Evolutionary conservation across 2,329 filamentous ascomycete genomes (phyloP).

Genomic region (Pseudopyricularia javanii): DNA sequence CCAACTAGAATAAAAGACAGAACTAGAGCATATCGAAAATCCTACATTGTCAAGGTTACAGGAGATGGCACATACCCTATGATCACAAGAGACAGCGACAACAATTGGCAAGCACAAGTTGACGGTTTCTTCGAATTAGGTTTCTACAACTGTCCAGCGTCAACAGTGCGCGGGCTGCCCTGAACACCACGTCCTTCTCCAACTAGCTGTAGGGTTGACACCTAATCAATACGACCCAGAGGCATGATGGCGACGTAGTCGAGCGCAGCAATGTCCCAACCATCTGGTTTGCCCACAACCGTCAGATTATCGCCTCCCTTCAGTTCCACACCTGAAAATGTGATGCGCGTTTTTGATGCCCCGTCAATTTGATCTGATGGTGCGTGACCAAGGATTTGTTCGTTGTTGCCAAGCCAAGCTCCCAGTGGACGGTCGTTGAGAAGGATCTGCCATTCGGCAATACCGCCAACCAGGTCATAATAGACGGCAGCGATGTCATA

Average conservation of each 20-base stretch:
- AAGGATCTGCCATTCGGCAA: constrained; percentile 39
- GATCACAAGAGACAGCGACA: no score
- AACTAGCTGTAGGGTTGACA: no score
- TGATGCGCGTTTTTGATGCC: constrained; percentile 51
- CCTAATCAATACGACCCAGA: constrained; percentile 19
- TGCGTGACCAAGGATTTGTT: constrained; percentile 45
- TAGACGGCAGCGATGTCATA: constrained; percentile 58
- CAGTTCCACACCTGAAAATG: constrained; percentile 38
- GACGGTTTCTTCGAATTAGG: no score
- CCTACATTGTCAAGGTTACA: no score
- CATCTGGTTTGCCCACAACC: constrained; percentile 45
- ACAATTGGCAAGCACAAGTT: no score
- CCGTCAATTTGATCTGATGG: constrained; percentile 49
- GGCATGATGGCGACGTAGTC: constrained; percentile 57
- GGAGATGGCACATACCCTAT: no score
- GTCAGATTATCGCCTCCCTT: constrained; percentile 37
- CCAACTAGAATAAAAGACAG: no score
- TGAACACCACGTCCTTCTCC: no score
- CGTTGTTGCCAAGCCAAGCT: constrained; percentile 44
- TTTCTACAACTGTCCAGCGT: no score
- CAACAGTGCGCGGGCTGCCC: no score
- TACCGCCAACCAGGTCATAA: constrained; percentile 48
- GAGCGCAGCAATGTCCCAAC: constrained; percentile 49
- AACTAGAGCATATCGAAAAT: no score
- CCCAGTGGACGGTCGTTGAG: constrained; percentile 41